These are phyloP conservation scores for Xylariaceae sp. DNA, from an alignment of 2,329 filamentous ascomycete genomes.

Conservation along the genomic window DNA sequence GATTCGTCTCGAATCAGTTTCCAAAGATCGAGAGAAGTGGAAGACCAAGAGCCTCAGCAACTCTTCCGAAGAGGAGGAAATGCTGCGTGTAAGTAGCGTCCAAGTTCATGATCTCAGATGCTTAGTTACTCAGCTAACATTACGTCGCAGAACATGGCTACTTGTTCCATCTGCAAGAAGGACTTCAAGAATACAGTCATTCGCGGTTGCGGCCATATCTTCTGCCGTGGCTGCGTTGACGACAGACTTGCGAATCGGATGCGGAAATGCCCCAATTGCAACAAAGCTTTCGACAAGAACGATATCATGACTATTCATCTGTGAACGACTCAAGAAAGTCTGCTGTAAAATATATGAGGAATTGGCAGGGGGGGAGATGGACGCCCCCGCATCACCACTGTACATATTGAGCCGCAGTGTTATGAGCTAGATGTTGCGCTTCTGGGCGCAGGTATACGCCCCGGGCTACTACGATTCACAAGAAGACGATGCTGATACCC, in stretches of 20 bases:
- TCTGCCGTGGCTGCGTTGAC: slow-evolving; percentile 87
- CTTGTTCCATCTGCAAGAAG: slow-evolving; percentile 87
- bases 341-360: slow-evolving; percentile 19
- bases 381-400: slow-evolving; percentile 15
- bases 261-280: slow-evolving; percentile 93
- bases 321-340: slow-evolving; percentile 21
- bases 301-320: slow-evolving; percentile 75
- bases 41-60: slow-evolving; percentile 78
- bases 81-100: slow-evolving; percentile 68
- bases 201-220: slow-evolving; percentile 91
- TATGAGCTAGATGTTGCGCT: neutral
- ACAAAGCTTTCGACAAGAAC: slow-evolving; percentile 81
- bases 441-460: slow-evolving; percentile 4
- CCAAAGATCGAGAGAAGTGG: slow-evolving; percentile 80
- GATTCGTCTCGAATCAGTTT: slow-evolving; percentile 68
- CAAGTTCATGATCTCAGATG: neutral
- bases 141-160: slow-evolving; percentile 58
- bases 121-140: slow-evolving; percentile 31
- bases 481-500: slow-evolving; percentile 8
- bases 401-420: slow-evolving; percentile 14
- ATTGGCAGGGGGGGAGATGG: neutral
- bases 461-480: neutral
- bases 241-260: slow-evolving; percentile 84
- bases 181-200: slow-evolving; percentile 93
- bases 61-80: slow-evolving; percentile 75